Evolutionary conservation across 257 asterid species (phyloP).

Genomic region (Misopates orontium): DNA sequence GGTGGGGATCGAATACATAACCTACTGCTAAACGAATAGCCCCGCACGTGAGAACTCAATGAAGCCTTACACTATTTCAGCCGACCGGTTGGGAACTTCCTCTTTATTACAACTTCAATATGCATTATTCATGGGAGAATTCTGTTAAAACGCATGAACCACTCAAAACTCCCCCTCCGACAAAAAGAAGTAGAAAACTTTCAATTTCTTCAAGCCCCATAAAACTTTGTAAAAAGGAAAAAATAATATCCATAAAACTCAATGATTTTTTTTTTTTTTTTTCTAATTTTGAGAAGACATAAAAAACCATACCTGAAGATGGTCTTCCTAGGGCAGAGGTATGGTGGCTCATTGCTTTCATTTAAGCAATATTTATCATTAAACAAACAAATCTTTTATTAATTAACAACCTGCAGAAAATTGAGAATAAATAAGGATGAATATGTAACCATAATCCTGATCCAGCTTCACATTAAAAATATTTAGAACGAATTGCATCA

Average conservation of each 20-base stretch:
- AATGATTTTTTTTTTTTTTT: background rate
- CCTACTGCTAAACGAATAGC: too few relatives aligned
- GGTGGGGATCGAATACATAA: too few relatives aligned
- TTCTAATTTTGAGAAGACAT: background rate
- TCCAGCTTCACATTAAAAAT: conserved; percentile 3
- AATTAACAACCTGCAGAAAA: conserved; percentile 36
- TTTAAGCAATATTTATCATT: conserved; percentile 38
- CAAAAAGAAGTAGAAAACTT: background rate
- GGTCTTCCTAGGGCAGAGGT: conserved; percentile 50
- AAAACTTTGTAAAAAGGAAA: too few relatives aligned
- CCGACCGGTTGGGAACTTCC: too few relatives aligned
- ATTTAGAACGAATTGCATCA: background rate
- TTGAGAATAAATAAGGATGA: conserved; percentile 3
- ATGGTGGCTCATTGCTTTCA: conserved; percentile 55
- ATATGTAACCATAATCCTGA: conserved; percentile 1
- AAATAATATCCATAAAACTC: background rate
- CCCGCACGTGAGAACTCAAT: too few relatives aligned
- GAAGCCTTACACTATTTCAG: too few relatives aligned
- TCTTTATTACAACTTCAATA: background rate
- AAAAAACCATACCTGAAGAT: conserved; percentile 49
- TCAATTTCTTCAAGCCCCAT: too few relatives aligned
- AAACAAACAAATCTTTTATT: conserved; percentile 28
- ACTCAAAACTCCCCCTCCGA: background rate
- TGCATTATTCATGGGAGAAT: background rate
- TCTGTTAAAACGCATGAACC: background rate